These are phyloP conservation scores for Crithidia bombi DNA, from an alignment of 208 protist genomes.

Conservation along the genomic window DNA sequence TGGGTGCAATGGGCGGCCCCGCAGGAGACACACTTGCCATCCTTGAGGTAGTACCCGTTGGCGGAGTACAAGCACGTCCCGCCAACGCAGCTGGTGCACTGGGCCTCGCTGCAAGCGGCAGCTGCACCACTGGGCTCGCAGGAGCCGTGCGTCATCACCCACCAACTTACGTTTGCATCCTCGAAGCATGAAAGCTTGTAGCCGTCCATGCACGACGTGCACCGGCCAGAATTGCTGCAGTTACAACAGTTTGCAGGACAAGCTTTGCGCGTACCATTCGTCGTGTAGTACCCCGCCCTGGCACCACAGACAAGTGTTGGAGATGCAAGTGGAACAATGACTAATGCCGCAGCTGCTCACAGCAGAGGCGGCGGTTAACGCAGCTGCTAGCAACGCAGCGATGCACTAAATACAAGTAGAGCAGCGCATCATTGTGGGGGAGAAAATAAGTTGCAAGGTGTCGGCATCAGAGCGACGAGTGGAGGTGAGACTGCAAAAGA, in stretches of 20 bases:
- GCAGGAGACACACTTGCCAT: conserved; percentile 20
- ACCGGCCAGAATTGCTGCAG: conserved; percentile 7
- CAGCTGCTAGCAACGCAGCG: background rate
- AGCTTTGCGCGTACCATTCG: conserved; percentile 1
- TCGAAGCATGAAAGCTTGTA: conserved; percentile 9
- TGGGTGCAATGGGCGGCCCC: conserved; percentile 6
- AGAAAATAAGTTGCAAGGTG: too few relatives aligned
- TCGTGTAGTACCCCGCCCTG: conserved; percentile 23
- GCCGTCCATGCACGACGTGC: conserved; percentile 24
- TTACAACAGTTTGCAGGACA: conserved; percentile 11
- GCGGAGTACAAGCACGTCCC: conserved; percentile 6
- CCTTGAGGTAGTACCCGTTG: conserved; percentile 13
- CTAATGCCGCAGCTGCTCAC: conserved; percentile 12
- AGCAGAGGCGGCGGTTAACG: background rate
- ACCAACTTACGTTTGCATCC: background rate
- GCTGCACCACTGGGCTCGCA: conserved; percentile 1
- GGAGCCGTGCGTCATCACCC: conserved; percentile 4
- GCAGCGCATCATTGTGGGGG: too few relatives aligned
- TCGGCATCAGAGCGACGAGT: too few relatives aligned
- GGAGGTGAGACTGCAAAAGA: too few relatives aligned
- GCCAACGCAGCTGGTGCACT: conserved; percentile 16
- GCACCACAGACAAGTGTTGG: conserved; percentile 1
- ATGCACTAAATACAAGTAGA: too few relatives aligned
- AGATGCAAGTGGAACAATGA: conserved; percentile 14
- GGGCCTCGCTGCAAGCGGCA: background rate